phyloP scores from a whole-genome alignment of 2,329 filamentous ascomycete species.

The Monilinia vaccinii-corymbosi region DNA sequence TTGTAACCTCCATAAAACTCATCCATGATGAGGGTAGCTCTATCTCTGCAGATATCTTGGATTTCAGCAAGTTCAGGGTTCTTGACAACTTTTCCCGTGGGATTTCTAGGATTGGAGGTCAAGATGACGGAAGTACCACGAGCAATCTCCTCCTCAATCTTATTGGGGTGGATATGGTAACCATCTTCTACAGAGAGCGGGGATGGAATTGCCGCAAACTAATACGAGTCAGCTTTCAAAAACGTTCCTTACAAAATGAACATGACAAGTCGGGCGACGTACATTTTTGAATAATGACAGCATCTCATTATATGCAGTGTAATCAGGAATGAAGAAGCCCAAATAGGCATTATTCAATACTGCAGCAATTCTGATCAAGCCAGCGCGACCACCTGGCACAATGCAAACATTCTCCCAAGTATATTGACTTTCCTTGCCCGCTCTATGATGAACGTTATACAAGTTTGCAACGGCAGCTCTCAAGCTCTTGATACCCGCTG shows the following conservation, averaged over 20 bases:
- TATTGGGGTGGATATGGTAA: constrained; percentile 89
- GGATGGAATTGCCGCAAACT: constrained; percentile 81
- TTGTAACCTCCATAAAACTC: constrained; percentile 98
- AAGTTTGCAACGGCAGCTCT: constrained; percentile 81
- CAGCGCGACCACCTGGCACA: constrained; percentile 85
- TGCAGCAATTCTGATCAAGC: constrained; percentile 88
- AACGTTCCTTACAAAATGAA: not conserved
- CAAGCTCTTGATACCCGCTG: constrained; percentile 85
- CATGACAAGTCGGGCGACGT: constrained; percentile 24
- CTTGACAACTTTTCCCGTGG: constrained; percentile 77
- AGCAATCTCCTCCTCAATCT: constrained; percentile 84
- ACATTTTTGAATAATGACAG: constrained; percentile 86
- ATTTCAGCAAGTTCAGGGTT: constrained; percentile 83
- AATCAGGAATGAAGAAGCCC: constrained; percentile 90
- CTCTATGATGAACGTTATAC: constrained; percentile 86
- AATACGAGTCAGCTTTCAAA: constrained; percentile 1
- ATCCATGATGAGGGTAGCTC: constrained; percentile 87
- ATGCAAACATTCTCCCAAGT: constrained; percentile 98
- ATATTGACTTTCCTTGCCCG: constrained; percentile 82
- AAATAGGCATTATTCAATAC: constrained; percentile 88
- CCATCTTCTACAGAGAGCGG: constrained; percentile 77
- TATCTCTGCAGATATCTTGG: constrained; percentile 83
- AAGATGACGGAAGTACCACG: constrained; percentile 81
- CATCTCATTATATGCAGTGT: constrained; percentile 98
- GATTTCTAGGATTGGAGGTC: constrained; percentile 92